Evolutionary conservation across 164 flowering plant species (phyloP), one percentile per base, ranked within the genome.

Genomic region (Amborella trichopoda): DNA sequence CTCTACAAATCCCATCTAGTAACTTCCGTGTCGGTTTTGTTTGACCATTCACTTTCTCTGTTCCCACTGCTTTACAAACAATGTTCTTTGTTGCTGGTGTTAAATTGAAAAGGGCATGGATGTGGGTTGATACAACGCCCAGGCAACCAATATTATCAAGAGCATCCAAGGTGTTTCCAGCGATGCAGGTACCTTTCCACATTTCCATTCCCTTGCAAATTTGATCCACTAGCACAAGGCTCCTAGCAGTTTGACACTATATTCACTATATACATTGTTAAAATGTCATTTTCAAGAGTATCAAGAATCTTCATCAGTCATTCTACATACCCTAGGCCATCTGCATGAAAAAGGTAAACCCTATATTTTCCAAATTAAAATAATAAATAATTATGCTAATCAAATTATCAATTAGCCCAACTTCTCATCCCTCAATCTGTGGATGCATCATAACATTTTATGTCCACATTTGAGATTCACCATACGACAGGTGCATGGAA

Each of bases 141-240:
- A 91, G 68, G 62, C 99, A 91, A 55, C 88, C 85, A 67, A 75
- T 68, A 18, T 52, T 51, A 52, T 87, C 96, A 46, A 91, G 83
- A 59, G 75, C 68, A 55, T 91, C 99, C 39, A 84, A 43, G 26
- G 87, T 70, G 71, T 93, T 81, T 36, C 95, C 99, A 23, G 99
- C 99, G 66, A 91, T 84, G 54, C 94, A 90, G 16, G 96, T 83
- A 27, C 99, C 99, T 44, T 91, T 91, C 6, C 80, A 82, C 48
- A 94, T 87, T 67, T 91, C 99, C 16, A 94, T 91, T 50, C 99
- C 99, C 48, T 96, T 76, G 54, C 99, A 91, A 32, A 91, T 91
- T 75, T 91, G 96, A 68, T 91, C 96, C 32, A 91, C 56, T 27
- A 87, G 94, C 43, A 87, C 94, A 17, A 91, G 94, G 62, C 99